Percentiles rank a stretch among this genome's conserved stretches.
Evolutionary conservation across 345 rosid genomes (phyloP).

Genomic region (Dimocarpus longan): DNA sequence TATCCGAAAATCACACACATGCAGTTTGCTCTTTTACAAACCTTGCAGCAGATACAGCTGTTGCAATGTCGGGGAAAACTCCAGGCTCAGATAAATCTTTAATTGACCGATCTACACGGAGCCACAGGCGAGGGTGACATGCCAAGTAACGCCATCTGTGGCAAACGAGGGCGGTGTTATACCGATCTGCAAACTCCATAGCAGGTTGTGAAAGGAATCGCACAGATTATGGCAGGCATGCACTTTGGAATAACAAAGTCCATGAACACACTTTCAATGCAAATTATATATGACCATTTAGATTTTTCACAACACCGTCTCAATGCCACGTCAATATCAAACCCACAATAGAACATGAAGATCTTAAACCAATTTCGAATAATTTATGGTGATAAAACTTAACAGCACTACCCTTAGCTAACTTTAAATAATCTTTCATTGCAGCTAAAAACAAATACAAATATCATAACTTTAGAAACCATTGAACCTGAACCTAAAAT

Average conservation of each 20-base stretch:
- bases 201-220: constrained; percentile 45
- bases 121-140: constrained; percentile 95
- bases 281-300: not conserved
- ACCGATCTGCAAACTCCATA: constrained; percentile 96
- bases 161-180: constrained; percentile 99
- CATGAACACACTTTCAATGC: not conserved
- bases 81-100: constrained; percentile 65
- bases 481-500: not conserved
- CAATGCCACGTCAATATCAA: not conserved
- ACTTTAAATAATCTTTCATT: too few relatives aligned
- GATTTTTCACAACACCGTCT: not conserved
- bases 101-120: constrained; percentile 77
- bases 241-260: not conserved
- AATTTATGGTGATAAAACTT: not conserved
- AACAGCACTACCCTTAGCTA: not conserved
- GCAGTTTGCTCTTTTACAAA: constrained; percentile 32
- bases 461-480: not conserved
- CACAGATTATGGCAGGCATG: constrained; percentile 21
- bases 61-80: constrained; percentile 69
- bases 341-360: not conserved
- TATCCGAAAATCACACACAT: constrained; percentile 4
- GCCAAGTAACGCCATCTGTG: constrained; percentile 97
- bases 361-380: not conserved
- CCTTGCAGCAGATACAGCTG: constrained; percentile 95
- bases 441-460: not conserved